Evolutionary conservation across 139 green algal genomes (phyloP), one percentile per base, ranked within the genome.

Genomic region (Micractinium sp.): DNA sequence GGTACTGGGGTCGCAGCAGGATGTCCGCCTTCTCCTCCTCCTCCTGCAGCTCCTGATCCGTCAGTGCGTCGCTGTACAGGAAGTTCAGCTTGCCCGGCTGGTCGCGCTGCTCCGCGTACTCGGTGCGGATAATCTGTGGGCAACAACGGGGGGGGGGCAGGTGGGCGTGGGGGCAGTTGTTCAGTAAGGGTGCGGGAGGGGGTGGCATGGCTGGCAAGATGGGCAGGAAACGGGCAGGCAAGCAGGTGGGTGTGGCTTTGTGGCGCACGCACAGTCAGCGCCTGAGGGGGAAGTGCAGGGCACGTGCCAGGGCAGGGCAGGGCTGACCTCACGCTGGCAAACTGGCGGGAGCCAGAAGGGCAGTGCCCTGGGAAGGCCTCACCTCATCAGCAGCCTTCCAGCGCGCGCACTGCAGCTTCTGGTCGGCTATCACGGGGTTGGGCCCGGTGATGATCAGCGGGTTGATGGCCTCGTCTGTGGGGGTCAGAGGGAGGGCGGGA

Each of bases 401-500:
- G 13, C 77, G 77, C 23, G 77, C 77, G 1, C 25, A 27, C 77
- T 82, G 77, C 20, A 56, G 41, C 25, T 23, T 23, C 4, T n/a
- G 4, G 38, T 61, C 38, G 0, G 13, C 5, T 15, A 67, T 1
- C 13, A 41, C 73, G 39, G 47, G 67, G 38, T 13, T 47, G 22
- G 79, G 56, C 1, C 66, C 31, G 25, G 71, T 91, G 60, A 97
- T 92, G 35, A 97, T 90, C 20, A 98, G 89, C 2, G 96, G 96
- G 67, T 93, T 97, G 67, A 92, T 76, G 39, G 92, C 93, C 38
- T 97, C 93, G 82, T 98, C 96, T 87, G 83, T 38, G 77, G 22
- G 41, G 73, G 12, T 3, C 27, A 79, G 73, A 19, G 35, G 73
- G 31, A 36, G 31, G 73, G 15, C n/a, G 15, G 73, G 16, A 9